Conservation (phyloP, 1,139 yeast genomes). For the Taiozyma sp. region DNA sequence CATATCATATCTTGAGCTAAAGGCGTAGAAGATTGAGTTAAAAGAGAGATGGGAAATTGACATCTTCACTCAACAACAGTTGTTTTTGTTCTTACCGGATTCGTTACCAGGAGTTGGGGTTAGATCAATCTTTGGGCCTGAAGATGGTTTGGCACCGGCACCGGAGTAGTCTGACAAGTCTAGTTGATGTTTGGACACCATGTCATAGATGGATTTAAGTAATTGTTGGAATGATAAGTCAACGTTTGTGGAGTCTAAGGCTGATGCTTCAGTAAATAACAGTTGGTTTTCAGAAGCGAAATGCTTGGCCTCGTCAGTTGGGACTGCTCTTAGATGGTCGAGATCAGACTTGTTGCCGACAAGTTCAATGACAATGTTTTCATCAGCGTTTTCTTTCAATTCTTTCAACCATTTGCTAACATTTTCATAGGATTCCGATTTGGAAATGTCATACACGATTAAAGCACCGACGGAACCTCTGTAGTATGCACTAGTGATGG, state of each 20-base stretch:
- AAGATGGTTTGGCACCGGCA: slow-evolving; percentile 47
- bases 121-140: slow-evolving; percentile 88
- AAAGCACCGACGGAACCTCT: slow-evolving; percentile 98
- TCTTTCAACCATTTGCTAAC: slow-evolving; percentile 95
- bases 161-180: slow-evolving; percentile 55
- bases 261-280: slow-evolving; percentile 95
- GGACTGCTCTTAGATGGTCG: slow-evolving; percentile 93
- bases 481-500: slow-evolving; percentile 95
- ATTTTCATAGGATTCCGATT: slow-evolving; percentile 88
- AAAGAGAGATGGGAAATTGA: neutral
- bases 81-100: slow-evolving; percentile 51
- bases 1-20: neutral
- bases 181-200: slow-evolving; percentile 82
- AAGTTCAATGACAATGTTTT: slow-evolving; percentile 91
- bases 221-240: slow-evolving; percentile 92
- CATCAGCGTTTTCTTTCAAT: slow-evolving; percentile 94
- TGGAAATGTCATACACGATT: slow-evolving; percentile 91
- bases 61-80: slow-evolving; percentile 48
- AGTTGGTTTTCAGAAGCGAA: slow-evolving; percentile 92
- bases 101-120: slow-evolving; percentile 91
- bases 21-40: neutral
- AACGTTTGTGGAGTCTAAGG: slow-evolving; percentile 90
- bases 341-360: slow-evolving; percentile 97
- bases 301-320: slow-evolving; percentile 94
- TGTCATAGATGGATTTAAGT: slow-evolving; percentile 86